Conservation (phyloP, 768 basidiomycete species). For the Xanthoconium stramineum region DNA sequence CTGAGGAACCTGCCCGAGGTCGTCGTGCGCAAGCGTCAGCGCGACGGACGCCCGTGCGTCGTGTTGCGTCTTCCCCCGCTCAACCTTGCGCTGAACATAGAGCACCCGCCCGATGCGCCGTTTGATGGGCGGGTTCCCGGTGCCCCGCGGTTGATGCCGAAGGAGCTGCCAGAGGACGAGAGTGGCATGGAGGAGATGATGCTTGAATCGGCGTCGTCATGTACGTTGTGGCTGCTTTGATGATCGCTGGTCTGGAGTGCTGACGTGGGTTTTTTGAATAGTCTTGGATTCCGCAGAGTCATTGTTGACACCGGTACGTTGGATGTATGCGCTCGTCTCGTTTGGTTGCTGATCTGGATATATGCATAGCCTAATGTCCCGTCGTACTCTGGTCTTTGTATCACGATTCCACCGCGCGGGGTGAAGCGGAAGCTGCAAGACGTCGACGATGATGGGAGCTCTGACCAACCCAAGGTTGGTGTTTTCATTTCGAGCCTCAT, state of each 20-base stretch:
- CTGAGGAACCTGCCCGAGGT: constrained; percentile 10
- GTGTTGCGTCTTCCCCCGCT: constrained; percentile 15
- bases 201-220: constrained; percentile 6
- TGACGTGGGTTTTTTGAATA: constrained; percentile 1
- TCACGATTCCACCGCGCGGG: constrained; percentile 21
- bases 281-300: constrained; percentile 7
- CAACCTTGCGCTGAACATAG: constrained; percentile 2
- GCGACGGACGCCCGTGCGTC: constrained; percentile 1
- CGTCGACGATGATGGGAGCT: constrained; percentile 1
- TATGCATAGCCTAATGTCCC: constrained; percentile 2
- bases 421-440: constrained; percentile 27
- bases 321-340: neutral
- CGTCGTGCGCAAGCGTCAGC: neutral
- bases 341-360: neutral
- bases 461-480: constrained; percentile 20
- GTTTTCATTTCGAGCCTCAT: neutral
- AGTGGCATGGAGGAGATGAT: constrained; percentile 15
- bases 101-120: neutral
- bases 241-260: neutral
- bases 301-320: constrained; percentile 20
- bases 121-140: constrained; percentile 9
- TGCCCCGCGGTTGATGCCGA: constrained; percentile 25
- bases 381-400: constrained; percentile 21
- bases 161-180: constrained; percentile 27
- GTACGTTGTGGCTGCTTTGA: constrained; percentile 7